Base-by-base conservation (phyloP, 2,329 filamentous ascomycete species). In the Saccharata proteae region DNA sequence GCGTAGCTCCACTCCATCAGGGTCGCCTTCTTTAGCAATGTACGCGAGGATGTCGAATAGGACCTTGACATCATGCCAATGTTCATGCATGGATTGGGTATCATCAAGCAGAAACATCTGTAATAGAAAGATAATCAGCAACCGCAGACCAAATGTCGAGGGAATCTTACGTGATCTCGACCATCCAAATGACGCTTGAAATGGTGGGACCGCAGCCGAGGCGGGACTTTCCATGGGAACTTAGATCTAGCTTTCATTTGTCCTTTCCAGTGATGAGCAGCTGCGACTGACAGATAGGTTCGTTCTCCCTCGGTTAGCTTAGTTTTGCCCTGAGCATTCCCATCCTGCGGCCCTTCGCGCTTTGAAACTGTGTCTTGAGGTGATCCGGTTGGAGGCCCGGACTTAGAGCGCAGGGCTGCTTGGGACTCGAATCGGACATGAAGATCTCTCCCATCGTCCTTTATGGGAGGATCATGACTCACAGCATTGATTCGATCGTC, bases 1-100 rank as follows among this genome's bases (percentile, higher is more conserved):
- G 6, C 24, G 27, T 2, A 47, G 17, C 4, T 47, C 43, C 4
- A 44, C 39, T 1, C 43, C 43, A 20, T 46, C 43, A 3, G 18
- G 30, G 20, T 44, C 43, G n/a, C 29, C 15, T 15, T n/a, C 1
- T 14, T 44, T 45, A 8, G 42, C 43, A 0, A 45, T 16, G 20
- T 40, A 42, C 1, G 28, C 36, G 12, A 47, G 22, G 3, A 36
- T 30, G 10, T 35, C 17, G 16, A 46, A 35, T 2, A 35, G 24
- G 3, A 20, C 4, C 10, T 13, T 17, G 7, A 35, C 32, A 14
- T 26, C 22, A 4, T 16, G 3, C 26, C 32, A 39, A 21, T 37
- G 32, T 2, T 16, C 2, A 9, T 29, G 13, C 39, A 41, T 41
- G 3, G 37, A 28, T 4, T 3, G 23, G 3, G 34, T 27, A 18